Conservation (phyloP, 2,329 filamentous ascomycete species). For the Cladophialophora yegresii region DNA sequence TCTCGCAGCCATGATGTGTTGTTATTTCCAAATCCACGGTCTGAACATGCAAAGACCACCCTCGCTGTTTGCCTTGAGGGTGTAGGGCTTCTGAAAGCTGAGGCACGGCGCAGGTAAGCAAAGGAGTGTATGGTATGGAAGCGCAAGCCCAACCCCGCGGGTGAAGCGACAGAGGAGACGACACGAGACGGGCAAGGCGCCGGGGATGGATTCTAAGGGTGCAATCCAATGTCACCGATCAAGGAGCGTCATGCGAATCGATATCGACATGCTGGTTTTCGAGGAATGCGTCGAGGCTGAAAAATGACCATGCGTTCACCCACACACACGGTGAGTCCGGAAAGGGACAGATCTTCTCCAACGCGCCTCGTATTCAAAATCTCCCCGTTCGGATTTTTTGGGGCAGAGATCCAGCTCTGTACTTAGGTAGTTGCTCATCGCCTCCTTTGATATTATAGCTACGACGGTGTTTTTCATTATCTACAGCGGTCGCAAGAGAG, state of each 20-base stretch:
- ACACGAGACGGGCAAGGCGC: neutral
- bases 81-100: neutral
- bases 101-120: neutral
- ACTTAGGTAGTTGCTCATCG: neutral
- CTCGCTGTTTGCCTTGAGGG: neutral
- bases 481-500: neutral
- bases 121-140: neutral
- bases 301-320: neutral
- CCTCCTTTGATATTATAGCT: neutral
- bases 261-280: neutral
- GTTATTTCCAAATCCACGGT: neutral
- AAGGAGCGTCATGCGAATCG: neutral
- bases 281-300: neutral
- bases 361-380: neutral
- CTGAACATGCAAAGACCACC: neutral
- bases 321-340: neutral
- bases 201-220: neutral
- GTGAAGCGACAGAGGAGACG: neutral
- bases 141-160: neutral
- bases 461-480: neutral
- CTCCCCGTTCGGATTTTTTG: neutral
- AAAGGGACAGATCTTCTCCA: neutral
- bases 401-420: neutral
- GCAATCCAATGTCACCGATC: neutral
- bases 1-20: constrained; percentile 74